Conservation (phyloP, 2,329 filamentous ascomycete species). For the Aspergillus sp. region DNA sequence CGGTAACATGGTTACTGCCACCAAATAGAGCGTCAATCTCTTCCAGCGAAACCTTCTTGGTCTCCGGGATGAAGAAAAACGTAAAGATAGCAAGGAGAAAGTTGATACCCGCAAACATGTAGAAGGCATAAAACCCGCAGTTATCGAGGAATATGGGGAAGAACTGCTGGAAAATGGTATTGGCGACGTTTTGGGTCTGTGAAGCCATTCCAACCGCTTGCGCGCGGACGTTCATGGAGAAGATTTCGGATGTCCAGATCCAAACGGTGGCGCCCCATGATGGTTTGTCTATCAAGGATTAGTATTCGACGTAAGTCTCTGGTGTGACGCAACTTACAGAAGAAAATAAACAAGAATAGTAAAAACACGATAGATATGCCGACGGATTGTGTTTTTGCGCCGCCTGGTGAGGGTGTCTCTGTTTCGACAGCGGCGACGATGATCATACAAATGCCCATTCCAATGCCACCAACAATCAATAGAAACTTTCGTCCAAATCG, state of each 20-base stretch:
- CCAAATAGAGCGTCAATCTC: slow-evolving; percentile 36
- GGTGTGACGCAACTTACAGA: slow-evolving; percentile 20
- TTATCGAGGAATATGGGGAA: slow-evolving; percentile 64
- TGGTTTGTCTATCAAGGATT: slow-evolving; percentile 51
- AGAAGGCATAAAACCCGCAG: slow-evolving; percentile 52
- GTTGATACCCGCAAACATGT: slow-evolving; percentile 52
- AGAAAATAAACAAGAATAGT: slow-evolving; percentile 59
- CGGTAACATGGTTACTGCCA: slow-evolving; percentile 30
- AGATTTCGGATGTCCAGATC: slow-evolving; percentile 67
- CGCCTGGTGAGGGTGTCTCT: slow-evolving; percentile 50
- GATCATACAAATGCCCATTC: slow-evolving; percentile 68
- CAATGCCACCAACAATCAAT: slow-evolving; percentile 62
- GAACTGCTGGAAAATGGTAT: slow-evolving; percentile 65
- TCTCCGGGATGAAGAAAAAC: slow-evolving; percentile 50
- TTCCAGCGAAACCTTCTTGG: slow-evolving; percentile 39
- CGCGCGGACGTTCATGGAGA: slow-evolving; percentile 67
- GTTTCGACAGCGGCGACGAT: slow-evolving; percentile 56
- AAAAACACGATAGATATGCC: slow-evolving; percentile 66
- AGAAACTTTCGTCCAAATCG: slow-evolving; percentile 67
- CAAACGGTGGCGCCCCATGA: slow-evolving; percentile 66
- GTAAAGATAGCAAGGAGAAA: slow-evolving; percentile 48
- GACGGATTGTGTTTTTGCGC: slow-evolving; percentile 54
- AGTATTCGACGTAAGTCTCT: no score
- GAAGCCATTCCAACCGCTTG: slow-evolving; percentile 65
- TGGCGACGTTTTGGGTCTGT: slow-evolving; percentile 60